A percentile compares a stretch with the other conserved stretches of the same genome.
Conservation (phyloP, 768 basidiomycete species). For the Leucocoprinus leucothites region DNA sequence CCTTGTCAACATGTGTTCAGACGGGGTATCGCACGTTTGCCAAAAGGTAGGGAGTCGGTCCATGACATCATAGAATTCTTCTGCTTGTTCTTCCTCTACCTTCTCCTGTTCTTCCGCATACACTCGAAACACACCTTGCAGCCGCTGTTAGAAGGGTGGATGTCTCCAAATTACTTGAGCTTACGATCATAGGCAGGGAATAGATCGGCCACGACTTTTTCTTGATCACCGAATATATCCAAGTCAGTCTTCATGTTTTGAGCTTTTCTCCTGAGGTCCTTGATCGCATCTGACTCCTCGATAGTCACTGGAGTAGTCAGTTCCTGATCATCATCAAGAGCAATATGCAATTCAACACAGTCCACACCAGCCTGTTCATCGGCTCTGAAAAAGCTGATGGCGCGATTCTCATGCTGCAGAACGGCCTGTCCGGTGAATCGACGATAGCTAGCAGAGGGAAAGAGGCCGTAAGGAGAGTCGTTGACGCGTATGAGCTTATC, state of each 20-base stretch:
- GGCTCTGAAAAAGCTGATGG: constrained; percentile 37
- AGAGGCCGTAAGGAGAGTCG: constrained; percentile 42
- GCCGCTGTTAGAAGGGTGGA: constrained; percentile 1
- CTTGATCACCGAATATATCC: constrained; percentile 43
- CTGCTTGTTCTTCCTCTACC: constrained; percentile 32
- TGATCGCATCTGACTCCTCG: constrained; percentile 38
- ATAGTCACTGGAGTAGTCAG: constrained; percentile 18
- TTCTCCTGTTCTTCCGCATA: constrained; percentile 23
- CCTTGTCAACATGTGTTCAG: constrained; percentile 62
- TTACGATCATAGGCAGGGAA: constrained; percentile 54
- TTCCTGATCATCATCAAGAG: constrained; percentile 12
- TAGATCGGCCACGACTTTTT: constrained; percentile 47
- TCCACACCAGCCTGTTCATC: constrained; percentile 45
- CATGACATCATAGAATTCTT: constrained; percentile 43
- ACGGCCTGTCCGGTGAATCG: constrained; percentile 25
- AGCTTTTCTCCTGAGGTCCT: constrained; percentile 29
- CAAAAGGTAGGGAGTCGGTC: constrained; percentile 55
- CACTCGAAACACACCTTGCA: constrained; percentile 37
- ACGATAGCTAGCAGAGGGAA: constrained; percentile 16
- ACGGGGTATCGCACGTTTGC: constrained; percentile 44
- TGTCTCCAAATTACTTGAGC: constrained; percentile 15
- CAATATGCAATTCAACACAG: constrained; percentile 34
- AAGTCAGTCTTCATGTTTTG: constrained; percentile 28
- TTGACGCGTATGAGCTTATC: constrained; percentile 43
- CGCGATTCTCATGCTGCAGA: constrained; percentile 15